Conservation (phyloP, 2,329 filamentous ascomycete genomes). For the Aspergillus sp. region DNA sequence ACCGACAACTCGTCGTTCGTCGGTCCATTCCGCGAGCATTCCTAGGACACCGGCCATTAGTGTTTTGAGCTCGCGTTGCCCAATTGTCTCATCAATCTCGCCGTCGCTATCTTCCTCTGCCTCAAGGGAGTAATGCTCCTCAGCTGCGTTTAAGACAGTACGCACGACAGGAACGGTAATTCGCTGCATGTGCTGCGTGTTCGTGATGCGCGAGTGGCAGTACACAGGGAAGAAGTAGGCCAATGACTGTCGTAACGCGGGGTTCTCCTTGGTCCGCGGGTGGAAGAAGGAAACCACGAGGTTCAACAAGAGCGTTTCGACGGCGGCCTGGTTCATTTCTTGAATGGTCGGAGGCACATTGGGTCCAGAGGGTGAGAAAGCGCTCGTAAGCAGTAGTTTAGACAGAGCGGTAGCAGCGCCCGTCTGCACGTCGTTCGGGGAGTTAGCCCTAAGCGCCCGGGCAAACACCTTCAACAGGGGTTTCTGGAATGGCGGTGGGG, state of each 20-base stretch:
- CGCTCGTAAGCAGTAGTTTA: constrained; percentile 75
- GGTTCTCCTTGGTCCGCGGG: constrained; percentile 71
- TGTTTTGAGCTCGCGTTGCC: constrained; percentile 47
- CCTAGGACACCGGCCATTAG: constrained; percentile 72
- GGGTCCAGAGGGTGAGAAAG: constrained; percentile 48
- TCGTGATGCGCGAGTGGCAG: constrained; percentile 75
- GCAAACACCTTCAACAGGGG: constrained; percentile 78
- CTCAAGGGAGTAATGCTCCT: constrained; percentile 63
- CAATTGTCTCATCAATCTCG: constrained; percentile 70
- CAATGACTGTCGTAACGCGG: constrained; percentile 74
- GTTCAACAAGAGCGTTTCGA: constrained; percentile 70
- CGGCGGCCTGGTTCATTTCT: constrained; percentile 49
- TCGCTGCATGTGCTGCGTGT: constrained; percentile 71
- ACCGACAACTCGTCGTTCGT: constrained; percentile 70
- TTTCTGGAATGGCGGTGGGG: constrained; percentile 44
- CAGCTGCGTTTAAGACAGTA: constrained; percentile 53
- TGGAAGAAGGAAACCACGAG: constrained; percentile 86
- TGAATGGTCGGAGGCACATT: constrained; percentile 49
- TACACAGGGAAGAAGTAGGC: constrained; percentile 95
- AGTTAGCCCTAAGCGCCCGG: constrained; percentile 67
- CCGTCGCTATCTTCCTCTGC: constrained; percentile 67
- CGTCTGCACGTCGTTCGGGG: constrained; percentile 67
- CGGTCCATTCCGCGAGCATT: constrained; percentile 83
- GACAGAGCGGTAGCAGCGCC: constrained; percentile 74
- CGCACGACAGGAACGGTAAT: constrained; percentile 70